Evolutionary conservation across 495 filamentous ascomycete species (phyloP), one percentile per base, ranked within the genome.

Genomic region (Cairneyella variabilis): DNA sequence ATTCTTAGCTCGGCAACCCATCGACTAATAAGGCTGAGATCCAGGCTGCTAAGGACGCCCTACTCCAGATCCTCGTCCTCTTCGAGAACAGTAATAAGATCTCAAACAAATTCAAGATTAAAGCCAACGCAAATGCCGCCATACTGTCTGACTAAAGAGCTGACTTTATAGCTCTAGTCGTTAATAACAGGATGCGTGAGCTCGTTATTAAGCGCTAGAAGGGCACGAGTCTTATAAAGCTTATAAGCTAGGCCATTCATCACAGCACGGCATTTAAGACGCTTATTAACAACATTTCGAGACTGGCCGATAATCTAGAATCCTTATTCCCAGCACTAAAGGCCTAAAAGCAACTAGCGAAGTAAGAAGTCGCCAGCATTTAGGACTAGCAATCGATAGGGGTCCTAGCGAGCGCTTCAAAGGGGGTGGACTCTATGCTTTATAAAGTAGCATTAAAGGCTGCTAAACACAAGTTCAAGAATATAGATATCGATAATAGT

Each of bases 161-260:
- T 36, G 51, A 39, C 20, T 40, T 43, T 0, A 40, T 50, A n/a
- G 38, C 52, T 42, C 20, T 48, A 18, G 48, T 37, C 16, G 38
- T 64, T 11, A 43, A 64, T 23, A 58, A 56, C 17, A 21, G 16
- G 16, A 50, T 39, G 47, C 20, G 30, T 3, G 36, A 40, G 21
- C 51, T 65, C 8, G 58, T 48, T 12, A 20, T 44, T 6, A 53
- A 56, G 50, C 50, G 63, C 23, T 34, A 58, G 41, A 61, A 64
- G 54, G 28, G 25, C 23, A 48, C 39, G 0, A 30, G 43, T 42
- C 10, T 64, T 7, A 3, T 58, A 8, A 58, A 64, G 43, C 47
- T 55, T 6, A 49, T 58, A 2, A 30, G 39, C 9, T 64, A 51
- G 62, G 61, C 63, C 17, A 41, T 65, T 18, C 62, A 65, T 43